phyloP scores from a whole-genome alignment of 495 filamentous ascomycete species.

The Neurospora cerealis region DNA sequence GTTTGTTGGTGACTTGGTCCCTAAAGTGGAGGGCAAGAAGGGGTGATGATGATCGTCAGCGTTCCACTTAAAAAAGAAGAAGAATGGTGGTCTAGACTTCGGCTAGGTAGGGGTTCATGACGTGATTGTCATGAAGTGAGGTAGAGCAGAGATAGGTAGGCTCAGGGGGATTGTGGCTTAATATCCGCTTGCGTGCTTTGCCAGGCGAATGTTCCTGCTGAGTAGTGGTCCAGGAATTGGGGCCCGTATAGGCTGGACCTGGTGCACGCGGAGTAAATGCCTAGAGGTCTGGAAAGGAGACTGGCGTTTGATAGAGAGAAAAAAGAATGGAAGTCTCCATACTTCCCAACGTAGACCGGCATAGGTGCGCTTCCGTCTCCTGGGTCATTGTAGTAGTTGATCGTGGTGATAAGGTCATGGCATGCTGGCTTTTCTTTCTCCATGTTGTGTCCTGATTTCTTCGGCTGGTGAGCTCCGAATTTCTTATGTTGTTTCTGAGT shows the following conservation, averaged over 20 bases:
- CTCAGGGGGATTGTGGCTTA: background rate
- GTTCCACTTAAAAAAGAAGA: background rate
- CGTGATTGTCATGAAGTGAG: background rate
- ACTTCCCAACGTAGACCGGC: constrained; percentile 40
- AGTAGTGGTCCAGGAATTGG: too few relatives aligned
- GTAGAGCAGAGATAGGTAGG: background rate
- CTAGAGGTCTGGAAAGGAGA: too few relatives aligned
- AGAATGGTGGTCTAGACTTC: background rate
- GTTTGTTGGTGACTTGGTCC: constrained; percentile 27
- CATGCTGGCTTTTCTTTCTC: background rate
- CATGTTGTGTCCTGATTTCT: background rate
- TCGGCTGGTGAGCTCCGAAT: too few relatives aligned
- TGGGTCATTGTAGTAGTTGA: constrained; percentile 50
- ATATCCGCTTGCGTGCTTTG: background rate
- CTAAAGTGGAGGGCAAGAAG: background rate
- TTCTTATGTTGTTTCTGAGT: background rate
- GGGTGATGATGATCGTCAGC: background rate
- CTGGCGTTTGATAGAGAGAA: too few relatives aligned
- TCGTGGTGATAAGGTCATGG: constrained; percentile 37
- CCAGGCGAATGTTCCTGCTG: background rate
- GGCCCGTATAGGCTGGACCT: too few relatives aligned
- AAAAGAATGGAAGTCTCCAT: background rate
- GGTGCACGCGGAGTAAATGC: background rate
- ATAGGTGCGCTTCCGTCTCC: constrained; percentile 46
- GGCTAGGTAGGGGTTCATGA: background rate